These are phyloP conservation scores for Aspergillus biplanus DNA, from an alignment of 495 filamentous ascomycete species.

Conservation along the genomic window DNA sequence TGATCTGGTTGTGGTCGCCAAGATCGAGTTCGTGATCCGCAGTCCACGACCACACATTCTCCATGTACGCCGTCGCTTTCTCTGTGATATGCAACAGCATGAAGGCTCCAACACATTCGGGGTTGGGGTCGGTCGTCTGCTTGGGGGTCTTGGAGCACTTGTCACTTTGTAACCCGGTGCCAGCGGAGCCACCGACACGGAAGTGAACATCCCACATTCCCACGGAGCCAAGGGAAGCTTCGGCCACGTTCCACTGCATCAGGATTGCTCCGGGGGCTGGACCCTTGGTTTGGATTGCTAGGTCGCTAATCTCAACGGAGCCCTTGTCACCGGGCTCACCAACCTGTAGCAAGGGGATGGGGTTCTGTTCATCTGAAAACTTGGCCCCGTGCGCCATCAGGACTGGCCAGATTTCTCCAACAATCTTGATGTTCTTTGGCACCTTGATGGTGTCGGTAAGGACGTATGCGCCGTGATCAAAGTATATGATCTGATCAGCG, in stretches of 20 bases:
- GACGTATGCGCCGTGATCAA: slow-evolving; percentile 89
- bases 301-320: slow-evolving; percentile 79
- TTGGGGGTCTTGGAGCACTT: slow-evolving; percentile 68
- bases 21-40: slow-evolving; percentile 91
- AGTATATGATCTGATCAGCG: slow-evolving; percentile 74
- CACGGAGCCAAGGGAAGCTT: slow-evolving; percentile 64
- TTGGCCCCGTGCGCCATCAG: slow-evolving; percentile 79
- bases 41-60: slow-evolving; percentile 96
- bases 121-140: slow-evolving; percentile 54
- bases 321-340: slow-evolving; percentile 80
- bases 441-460: slow-evolving; percentile 83
- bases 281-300: slow-evolving; percentile 64
- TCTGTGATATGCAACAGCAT: slow-evolving; percentile 79
- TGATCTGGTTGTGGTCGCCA: slow-evolving; percentile 76
- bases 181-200: slow-evolving; percentile 78
- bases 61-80: slow-evolving; percentile 74
- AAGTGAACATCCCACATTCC: slow-evolving; percentile 94
- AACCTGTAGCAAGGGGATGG: slow-evolving; percentile 65
- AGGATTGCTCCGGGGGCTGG: slow-evolving; percentile 84
- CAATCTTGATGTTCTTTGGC: slow-evolving; percentile 66
- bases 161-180: slow-evolving; percentile 78
- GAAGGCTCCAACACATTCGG: slow-evolving; percentile 72
- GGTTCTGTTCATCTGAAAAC: slow-evolving; percentile 73
- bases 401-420: slow-evolving; percentile 89
- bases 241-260: slow-evolving; percentile 87